Evolutionary conservation across 2,329 filamentous ascomycete genomes (phyloP), one percentile per base, ranked within the genome.

Genomic region (Sclerotinia trifoliorum): DNA sequence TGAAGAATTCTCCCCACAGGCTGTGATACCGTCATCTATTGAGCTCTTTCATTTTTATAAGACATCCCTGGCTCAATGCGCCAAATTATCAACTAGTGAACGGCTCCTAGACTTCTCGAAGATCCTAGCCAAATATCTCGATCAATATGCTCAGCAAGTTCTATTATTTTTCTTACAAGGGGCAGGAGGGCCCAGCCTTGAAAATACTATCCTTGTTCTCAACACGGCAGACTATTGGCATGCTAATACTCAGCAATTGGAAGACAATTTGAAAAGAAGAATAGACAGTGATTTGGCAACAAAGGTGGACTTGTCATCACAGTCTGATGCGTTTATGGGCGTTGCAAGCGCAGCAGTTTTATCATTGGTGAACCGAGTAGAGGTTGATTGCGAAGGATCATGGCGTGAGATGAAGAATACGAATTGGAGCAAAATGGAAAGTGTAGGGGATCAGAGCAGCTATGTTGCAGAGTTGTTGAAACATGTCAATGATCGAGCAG

Each of bases 191-290:
- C 82, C 86, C 2, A 80, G 83, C 4, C 75, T 95, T 2, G 89
- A 97, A 74, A 91, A 97, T 71, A 86, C 91, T 4, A 86, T 97
- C 19, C 82, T 96, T 4, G 93, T 98, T 1, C 83, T 99, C 60
- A 99, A 99, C 77, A 98, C 95, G 1, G 94, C 95, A 0, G 95
- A 99, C 77, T 99, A 98, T 78, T 99, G 95, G 86, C 94, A 97
- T 77, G 88, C 88, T 35, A 98, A 96, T 42, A 95, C 93, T 61
- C 93, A 89, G 60, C 94, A 98, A 77, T 84, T 99, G 0, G 94
- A 98, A 78, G 94, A 98, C 75, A 97, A 92, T 78, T 94, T 99
- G 79, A 94, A 93, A 80, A 90, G 91, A 74, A 88, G 93, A 13
- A 93, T 99, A 71, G 95, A 98, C 72, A 83, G 86, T 57, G 91